Conservation (phyloP, 441 rosid species). For the Populus hybrid region DNA sequence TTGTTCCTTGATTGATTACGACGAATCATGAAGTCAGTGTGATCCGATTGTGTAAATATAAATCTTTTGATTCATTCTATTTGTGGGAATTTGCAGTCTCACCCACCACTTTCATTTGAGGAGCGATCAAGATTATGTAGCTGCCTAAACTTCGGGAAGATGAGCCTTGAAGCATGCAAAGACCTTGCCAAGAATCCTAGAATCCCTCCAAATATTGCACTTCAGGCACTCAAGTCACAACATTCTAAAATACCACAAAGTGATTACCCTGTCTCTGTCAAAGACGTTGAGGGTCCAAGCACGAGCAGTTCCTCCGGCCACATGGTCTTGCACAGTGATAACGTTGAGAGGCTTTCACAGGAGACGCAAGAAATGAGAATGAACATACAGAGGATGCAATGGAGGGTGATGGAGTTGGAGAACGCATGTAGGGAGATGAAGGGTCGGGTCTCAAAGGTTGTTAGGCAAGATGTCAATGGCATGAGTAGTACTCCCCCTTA, state of each 20-base stretch:
- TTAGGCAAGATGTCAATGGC: slow-evolving; percentile 1
- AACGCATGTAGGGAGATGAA: slow-evolving; percentile 48
- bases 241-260: slow-evolving; percentile 21
- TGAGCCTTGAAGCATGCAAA: slow-evolving; percentile 63
- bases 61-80: background rate
- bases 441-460: slow-evolving; percentile 49
- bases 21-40: background rate
- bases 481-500: background rate
- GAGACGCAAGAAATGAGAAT: slow-evolving; percentile 32
- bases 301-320: background rate
- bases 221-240: slow-evolving; percentile 67
- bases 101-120: slow-evolving; percentile 49
- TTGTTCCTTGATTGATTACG: background rate
- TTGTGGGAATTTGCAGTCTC: slow-evolving; percentile 45
- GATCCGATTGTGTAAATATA: background rate
- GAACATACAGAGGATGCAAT: slow-evolving; percentile 42
- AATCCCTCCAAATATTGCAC: slow-evolving; percentile 62
- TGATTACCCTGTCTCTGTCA: background rate
- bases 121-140: slow-evolving; percentile 58
- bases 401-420: slow-evolving; percentile 53
- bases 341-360: slow-evolving; percentile 17
- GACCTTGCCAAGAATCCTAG: slow-evolving; percentile 75
- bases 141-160: slow-evolving; percentile 65
- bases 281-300: background rate
- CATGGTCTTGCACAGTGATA: background rate